Evolutionary conservation across 1,139 yeast species (phyloP).

Genomic region (Nakaseomyces delphensis): DNA sequence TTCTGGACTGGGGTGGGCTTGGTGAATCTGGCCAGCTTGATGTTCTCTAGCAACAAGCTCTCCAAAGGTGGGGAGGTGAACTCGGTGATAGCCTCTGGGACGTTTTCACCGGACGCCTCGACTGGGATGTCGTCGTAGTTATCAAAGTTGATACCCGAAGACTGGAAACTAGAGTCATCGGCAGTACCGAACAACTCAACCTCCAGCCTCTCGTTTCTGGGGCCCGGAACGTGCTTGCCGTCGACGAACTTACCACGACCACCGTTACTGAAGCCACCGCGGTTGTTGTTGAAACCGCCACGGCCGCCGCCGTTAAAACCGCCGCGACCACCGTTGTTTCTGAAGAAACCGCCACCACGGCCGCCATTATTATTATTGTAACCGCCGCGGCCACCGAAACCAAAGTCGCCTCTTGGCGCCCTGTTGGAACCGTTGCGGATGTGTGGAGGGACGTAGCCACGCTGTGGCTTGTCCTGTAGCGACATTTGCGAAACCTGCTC

Average conservation of each 20-base stretch:
- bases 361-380: constrained; percentile 5
- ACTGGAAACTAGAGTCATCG: constrained; percentile 75
- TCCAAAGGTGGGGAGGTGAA: constrained; percentile 94
- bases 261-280: constrained; percentile 25
- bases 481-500: constrained; percentile 31
- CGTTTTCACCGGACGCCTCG: constrained; percentile 92
- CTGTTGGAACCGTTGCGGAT: constrained; percentile 34
- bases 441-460: constrained; percentile 62
- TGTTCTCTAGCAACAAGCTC: constrained; percentile 75
- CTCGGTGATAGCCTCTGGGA: constrained; percentile 84
- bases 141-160: constrained; percentile 97
- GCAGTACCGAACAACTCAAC: constrained; percentile 77
- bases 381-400: constrained; percentile 1
- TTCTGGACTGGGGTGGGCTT: constrained; percentile 98
- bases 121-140: constrained; percentile 98
- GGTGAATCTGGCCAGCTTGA: constrained; percentile 77
- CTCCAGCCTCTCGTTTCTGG: constrained; percentile 62
- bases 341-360: constrained; percentile 24
- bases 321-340: constrained; percentile 15
- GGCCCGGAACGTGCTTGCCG: constrained; percentile 84
- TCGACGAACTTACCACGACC: constrained; percentile 57
- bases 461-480: constrained; percentile 12
- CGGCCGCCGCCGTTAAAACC: constrained; percentile 20
- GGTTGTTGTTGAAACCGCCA: constrained; percentile 17
- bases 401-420: constrained; percentile 5